Conservation (phyloP, 75 land plant species). For the Picea sitchensis region DNA sequence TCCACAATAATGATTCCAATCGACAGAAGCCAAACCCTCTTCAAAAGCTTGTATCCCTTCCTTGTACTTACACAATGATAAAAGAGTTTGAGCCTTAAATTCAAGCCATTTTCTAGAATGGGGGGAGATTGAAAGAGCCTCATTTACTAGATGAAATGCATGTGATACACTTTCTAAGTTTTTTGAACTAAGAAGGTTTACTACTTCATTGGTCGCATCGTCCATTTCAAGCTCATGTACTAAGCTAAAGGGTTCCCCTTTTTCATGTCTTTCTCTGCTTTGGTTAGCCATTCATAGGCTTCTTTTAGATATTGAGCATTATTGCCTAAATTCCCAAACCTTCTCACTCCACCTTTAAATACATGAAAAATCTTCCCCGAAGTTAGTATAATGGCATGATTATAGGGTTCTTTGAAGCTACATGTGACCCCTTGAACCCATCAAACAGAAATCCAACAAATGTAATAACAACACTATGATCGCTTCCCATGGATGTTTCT, state of each 20-base stretch:
- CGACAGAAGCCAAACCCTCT: constrained; percentile 33
- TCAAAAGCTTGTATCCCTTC: constrained; percentile 64
- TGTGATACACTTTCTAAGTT: constrained; percentile 30
- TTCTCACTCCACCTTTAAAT: constrained; percentile 13
- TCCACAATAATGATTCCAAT: constrained; percentile 29
- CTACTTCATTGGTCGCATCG: constrained; percentile 30
- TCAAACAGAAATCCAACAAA: no score
- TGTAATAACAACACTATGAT: no score
- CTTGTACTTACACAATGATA: constrained; percentile 59
- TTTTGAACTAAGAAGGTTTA: constrained; percentile 30
- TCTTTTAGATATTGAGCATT: constrained; percentile 51
- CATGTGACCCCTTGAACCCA: no score
- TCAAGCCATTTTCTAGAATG: constrained; percentile 64
- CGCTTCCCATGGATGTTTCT: no score
- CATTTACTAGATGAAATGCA: constrained; percentile 53
- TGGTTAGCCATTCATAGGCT: constrained; percentile 47
- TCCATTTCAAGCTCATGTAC: constrained; percentile 76
- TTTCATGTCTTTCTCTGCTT: constrained; percentile 66
- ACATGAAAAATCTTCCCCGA: no score
- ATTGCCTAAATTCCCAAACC: constrained; percentile 21
- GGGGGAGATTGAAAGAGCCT: constrained; percentile 58
- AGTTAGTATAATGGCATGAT: no score
- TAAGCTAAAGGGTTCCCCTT: constrained; percentile 70
- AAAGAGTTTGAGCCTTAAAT: constrained; percentile 72
- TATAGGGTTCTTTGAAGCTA: no score